Conservation (phyloP, 805 yeast genomes). For the Tetrapisispora taiwanensis region DNA sequence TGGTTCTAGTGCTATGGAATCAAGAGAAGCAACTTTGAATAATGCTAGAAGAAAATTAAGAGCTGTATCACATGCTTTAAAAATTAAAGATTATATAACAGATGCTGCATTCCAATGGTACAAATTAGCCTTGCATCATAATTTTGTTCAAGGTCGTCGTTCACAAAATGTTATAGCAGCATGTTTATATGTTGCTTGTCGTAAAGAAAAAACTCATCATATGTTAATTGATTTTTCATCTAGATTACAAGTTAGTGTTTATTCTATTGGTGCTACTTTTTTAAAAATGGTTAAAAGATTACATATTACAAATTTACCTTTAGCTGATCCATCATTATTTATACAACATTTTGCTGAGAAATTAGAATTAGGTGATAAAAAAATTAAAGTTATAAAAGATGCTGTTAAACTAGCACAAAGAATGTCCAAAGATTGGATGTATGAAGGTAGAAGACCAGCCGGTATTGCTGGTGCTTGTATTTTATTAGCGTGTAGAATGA, state of each 20-base stretch:
- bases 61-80: conserved; percentile 68
- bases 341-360: conserved; percentile 90
- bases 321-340: conserved; percentile 89
- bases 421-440: conserved; percentile 93
- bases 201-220: conserved; percentile 83
- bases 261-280: conserved; percentile 92
- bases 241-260: conserved; percentile 80
- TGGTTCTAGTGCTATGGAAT: conserved; percentile 65
- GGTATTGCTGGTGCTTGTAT: conserved; percentile 98
- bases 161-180: conserved; percentile 94
- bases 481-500: conserved; percentile 91
- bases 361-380: conserved; percentile 67
- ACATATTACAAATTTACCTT: conserved; percentile 66
- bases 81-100: conserved; percentile 73
- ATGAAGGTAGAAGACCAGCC: conserved; percentile 95
- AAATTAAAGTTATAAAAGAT: conserved; percentile 69
- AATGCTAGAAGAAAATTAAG: conserved; percentile 74
- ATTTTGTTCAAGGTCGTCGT: conserved; percentile 94
- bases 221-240: conserved; percentile 95
- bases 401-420: conserved; percentile 79
- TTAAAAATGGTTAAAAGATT: conserved; percentile 82
- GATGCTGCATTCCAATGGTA: conserved; percentile 89
- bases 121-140: conserved; percentile 70
- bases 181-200: conserved; percentile 88
- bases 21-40: conserved; percentile 78